Conservation (phyloP, 768 basidiomycete species). For the Mycena vulgaris region DNA sequence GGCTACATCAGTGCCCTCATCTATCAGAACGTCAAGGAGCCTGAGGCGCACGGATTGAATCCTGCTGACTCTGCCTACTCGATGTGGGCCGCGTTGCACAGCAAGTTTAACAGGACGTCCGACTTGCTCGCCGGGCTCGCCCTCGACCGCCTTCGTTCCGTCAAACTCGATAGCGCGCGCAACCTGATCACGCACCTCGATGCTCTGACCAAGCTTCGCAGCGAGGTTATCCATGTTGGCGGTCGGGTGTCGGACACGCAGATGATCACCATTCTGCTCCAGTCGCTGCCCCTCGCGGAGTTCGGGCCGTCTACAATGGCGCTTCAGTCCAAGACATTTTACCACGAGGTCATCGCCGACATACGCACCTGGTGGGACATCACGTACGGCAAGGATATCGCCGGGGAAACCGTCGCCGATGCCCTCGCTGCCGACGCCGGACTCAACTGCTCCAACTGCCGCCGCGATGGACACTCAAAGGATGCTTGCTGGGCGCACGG, state of each 20-base stretch:
- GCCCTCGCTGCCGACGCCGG: not conserved
- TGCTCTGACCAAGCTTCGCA: not conserved
- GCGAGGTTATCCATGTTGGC: not conserved
- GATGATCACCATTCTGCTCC: slow-evolving; percentile 9
- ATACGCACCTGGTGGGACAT: not conserved
- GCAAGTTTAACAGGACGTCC: not conserved
- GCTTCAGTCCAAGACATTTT: not conserved
- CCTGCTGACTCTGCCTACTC: not conserved
- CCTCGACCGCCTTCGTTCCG: not conserved
- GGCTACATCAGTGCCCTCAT: not conserved
- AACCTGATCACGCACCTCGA: not conserved
- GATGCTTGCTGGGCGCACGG: slow-evolving; percentile 45
- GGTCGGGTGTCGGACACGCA: not conserved
- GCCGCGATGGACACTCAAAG: slow-evolving; percentile 30
- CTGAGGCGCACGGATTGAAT: not conserved
- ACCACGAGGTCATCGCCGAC: not conserved
- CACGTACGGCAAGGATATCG: too few species aligned
- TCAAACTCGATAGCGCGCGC: not conserved
- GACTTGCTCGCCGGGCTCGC: not conserved
- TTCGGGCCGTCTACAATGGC: slow-evolving; percentile 6
- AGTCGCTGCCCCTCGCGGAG: slow-evolving; percentile 9
- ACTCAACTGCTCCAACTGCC: slow-evolving; percentile 39
- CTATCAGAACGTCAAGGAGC: slow-evolving; percentile 16
- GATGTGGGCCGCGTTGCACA: slow-evolving; percentile 12
- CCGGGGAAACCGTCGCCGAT: not conserved